phyloP scores from a whole-genome alignment of 129 eudicot genomes.

The Lonicera japonica region DNA sequence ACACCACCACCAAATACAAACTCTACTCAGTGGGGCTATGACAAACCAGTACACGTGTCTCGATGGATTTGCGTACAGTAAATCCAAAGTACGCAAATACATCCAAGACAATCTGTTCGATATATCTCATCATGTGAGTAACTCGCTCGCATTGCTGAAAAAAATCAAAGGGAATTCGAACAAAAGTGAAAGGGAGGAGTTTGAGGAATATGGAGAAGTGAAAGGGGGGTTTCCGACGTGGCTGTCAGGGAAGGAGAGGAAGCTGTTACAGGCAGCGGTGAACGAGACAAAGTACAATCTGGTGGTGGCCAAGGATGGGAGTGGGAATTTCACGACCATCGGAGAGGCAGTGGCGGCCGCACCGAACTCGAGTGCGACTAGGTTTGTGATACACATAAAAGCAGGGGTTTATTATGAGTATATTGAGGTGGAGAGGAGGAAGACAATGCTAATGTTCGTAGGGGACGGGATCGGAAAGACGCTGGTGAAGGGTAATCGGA shows the following conservation, averaged over 20 bases:
- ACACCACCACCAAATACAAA: constrained; percentile 28
- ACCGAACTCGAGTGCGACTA: constrained; percentile 44
- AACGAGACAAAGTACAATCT: constrained; percentile 33
- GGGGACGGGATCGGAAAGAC: constrained; percentile 98
- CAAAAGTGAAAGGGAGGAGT: constrained; percentile 7
- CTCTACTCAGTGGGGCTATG: constrained; percentile 79
- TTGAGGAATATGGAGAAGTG: constrained; percentile 26
- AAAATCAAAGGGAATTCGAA: constrained; percentile 26
- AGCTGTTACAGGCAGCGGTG: constrained; percentile 39
- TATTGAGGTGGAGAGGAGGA: constrained; percentile 57
- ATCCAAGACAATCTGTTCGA: constrained; percentile 40
- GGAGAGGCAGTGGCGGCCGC: constrained; percentile 63
- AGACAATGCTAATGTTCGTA: constrained; percentile 58
- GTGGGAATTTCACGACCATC: constrained; percentile 71
- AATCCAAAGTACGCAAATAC: constrained; percentile 30
- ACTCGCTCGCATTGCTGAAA: constrained; percentile 59
- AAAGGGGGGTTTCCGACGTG: constrained; percentile 51
- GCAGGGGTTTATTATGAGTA: constrained; percentile 83
- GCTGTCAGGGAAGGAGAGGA: constrained; percentile 45
- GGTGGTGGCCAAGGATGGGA: constrained; percentile 83
- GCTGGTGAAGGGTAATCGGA: constrained; percentile 70
- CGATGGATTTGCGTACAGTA: constrained; percentile 61
- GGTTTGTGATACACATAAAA: constrained; percentile 81
- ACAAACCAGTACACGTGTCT: constrained; percentile 87
- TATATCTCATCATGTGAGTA: constrained; percentile 69